A percentile compares a stretch with the other conserved stretches of the same genome.
Conservation (phyloP, 1,284 basidiomycete species). For the Ceratobasidium sp. region DNA sequence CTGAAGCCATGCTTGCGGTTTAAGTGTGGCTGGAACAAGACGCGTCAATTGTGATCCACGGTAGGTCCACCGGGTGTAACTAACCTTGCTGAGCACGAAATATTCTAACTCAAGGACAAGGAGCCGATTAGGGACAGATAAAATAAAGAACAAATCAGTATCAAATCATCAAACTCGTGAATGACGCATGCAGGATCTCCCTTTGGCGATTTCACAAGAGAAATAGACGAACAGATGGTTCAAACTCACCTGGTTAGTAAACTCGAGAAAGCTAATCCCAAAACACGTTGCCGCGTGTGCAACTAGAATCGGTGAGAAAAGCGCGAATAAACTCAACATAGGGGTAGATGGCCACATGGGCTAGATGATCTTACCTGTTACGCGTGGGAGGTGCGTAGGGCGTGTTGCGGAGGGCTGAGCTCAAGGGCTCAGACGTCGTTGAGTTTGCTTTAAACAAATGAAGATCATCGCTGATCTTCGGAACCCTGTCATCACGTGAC, state of each 20-base stretch:
- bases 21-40: not conserved
- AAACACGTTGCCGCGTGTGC: not conserved
- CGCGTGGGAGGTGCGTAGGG: conserved; percentile 25
- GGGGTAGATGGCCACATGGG: not conserved
- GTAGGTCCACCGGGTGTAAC: not conserved
- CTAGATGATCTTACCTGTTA: not conserved
- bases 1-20: not conserved
- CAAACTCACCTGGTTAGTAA: conserved; percentile 5
- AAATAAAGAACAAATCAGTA: not conserved
- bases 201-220: not conserved
- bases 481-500: conserved; percentile 35
- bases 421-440: conserved; percentile 16
- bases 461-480: conserved; percentile 40
- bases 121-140: not conserved
- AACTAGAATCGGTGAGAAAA: not conserved
- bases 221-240: not conserved
- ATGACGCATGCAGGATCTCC: not conserved
- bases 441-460: conserved; percentile 42
- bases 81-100: not conserved
- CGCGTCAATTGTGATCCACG: not conserved
- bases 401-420: conserved; percentile 29
- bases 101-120: not conserved
- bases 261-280: not conserved
- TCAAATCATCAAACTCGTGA: not conserved
- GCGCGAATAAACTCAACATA: not conserved